A percentile compares a stretch with the other conserved stretches of the same genome.
phyloP scores from a whole-genome alignment of 257 asterid genomes.

The Nicotiana paniculata region DNA sequence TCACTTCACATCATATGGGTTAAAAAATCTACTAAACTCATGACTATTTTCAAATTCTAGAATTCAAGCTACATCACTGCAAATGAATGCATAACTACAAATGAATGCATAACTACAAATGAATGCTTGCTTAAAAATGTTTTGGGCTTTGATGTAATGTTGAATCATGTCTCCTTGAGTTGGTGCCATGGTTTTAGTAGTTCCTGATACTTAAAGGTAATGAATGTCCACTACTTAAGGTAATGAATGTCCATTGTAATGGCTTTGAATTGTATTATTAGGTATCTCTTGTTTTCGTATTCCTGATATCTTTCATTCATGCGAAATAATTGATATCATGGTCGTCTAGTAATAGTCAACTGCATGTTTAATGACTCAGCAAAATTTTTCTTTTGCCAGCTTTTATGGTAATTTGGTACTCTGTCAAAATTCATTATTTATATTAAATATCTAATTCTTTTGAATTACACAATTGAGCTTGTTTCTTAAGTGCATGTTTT shows the following conservation, averaged over 20 bases:
- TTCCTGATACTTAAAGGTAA: neutral
- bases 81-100: neutral
- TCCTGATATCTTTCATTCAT: neutral
- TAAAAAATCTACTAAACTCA: neutral
- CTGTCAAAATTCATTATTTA: neutral
- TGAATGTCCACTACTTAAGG: neutral
- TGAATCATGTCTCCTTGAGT: neutral
- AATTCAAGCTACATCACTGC: neutral
- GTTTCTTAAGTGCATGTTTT: constrained; percentile 1
- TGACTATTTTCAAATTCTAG: neutral
- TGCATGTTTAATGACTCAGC: neutral
- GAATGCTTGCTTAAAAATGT: neutral
- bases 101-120: neutral
- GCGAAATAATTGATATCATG: neutral
- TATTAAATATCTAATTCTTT: neutral
- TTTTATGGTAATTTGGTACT: neutral
- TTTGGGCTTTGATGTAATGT: neutral
- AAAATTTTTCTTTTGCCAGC: neutral
- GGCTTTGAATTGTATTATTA: neutral
- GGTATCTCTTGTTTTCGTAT: neutral
- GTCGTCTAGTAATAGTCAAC: neutral
- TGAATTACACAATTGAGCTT: neutral
- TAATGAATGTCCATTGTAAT: neutral
- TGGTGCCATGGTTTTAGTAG: neutral
- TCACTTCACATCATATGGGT: neutral